phyloP scores from a whole-genome alignment of 345 rosid species.

The Brassica napus region DNA sequence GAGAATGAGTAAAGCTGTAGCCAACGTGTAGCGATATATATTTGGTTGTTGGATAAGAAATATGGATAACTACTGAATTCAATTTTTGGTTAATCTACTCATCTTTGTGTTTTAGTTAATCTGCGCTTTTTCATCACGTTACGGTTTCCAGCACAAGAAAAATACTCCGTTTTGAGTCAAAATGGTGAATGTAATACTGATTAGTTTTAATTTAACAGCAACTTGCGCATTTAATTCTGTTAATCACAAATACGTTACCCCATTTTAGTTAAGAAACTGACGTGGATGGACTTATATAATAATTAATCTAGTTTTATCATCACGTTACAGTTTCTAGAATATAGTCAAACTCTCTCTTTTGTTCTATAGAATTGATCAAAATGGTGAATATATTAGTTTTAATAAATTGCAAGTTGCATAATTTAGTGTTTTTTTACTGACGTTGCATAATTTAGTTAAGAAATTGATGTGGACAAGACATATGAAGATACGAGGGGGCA shows the following conservation, averaged over 20 bases:
- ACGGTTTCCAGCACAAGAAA: background rate
- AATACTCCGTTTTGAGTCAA: background rate
- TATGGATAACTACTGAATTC: conserved; percentile 26
- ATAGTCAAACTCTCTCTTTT: conserved; percentile 21
- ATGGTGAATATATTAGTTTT: background rate
- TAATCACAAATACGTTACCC: background rate
- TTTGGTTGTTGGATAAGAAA: conserved; percentile 24
- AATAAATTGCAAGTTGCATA: conserved; percentile 7
- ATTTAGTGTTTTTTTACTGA: no score
- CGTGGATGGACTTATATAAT: background rate
- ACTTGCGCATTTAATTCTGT: background rate
- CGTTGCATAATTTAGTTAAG: background rate
- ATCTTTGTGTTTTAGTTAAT: background rate
- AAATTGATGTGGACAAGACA: conserved; percentile 22
- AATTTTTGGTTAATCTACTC: conserved; percentile 17
- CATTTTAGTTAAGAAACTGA: background rate
- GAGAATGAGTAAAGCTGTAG: conserved; percentile 20
- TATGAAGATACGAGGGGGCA: conserved; percentile 15
- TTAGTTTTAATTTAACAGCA: background rate
- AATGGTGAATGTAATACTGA: background rate
- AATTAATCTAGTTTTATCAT: background rate
- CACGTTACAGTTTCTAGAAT: background rate
- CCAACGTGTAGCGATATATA: conserved; percentile 34
- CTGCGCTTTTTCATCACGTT: background rate
- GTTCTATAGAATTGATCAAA: conserved; percentile 4